Evolutionary conservation across 2,329 filamentous ascomycete species (phyloP), one percentile per base, ranked within the genome.

Genomic region (Monilinia polystroma): DNA sequence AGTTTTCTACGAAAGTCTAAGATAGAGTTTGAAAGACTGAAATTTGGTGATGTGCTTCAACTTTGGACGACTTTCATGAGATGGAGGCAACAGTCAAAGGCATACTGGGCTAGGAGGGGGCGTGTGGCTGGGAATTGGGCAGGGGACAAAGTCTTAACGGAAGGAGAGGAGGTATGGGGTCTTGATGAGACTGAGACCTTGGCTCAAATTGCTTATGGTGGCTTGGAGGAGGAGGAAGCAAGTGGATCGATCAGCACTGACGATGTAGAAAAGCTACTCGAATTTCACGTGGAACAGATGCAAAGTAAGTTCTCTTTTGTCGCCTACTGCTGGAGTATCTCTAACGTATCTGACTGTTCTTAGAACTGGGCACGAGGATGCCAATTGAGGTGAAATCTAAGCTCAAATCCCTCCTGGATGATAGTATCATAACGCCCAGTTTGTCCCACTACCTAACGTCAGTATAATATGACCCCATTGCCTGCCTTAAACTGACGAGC

Each of bases 221-320:
- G 68, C 32, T 41, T 71, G n/a, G 67, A 66, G 4, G 64, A 63
- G 38, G 66, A 72, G 35, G 38, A 78, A 18, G 77, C 78, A 20
- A 76, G 77, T 41, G 77, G 78, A 45, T 76, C 77, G 41, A 83
- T 91, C 65, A 95, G 92, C 77, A 87, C 87, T 0, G 89, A 94
- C 71, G 92, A 96, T 74, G 82, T 95, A 10, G 91, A 96, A 75
- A 86, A 85, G 41, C 80, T 97, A 38, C 80, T 98, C 26, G 92
- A 96, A 71, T 96, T 95, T 72, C 93, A 97, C 75, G 89, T 98
- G 49, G 89, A 91, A 70, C 88, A 92, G 76, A 87, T 97, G 80
- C 93, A 97, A 76, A 91, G 90, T 89, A 79, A 74, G 81, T 78
- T n/a, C 29, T 35, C 64, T 35, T 35, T 35, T 43, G 11, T 10